Evolutionary conservation across 495 filamentous ascomycete species (phyloP), one percentile per base, ranked within the genome.

Genomic region (Penicillium cinerascens): DNA sequence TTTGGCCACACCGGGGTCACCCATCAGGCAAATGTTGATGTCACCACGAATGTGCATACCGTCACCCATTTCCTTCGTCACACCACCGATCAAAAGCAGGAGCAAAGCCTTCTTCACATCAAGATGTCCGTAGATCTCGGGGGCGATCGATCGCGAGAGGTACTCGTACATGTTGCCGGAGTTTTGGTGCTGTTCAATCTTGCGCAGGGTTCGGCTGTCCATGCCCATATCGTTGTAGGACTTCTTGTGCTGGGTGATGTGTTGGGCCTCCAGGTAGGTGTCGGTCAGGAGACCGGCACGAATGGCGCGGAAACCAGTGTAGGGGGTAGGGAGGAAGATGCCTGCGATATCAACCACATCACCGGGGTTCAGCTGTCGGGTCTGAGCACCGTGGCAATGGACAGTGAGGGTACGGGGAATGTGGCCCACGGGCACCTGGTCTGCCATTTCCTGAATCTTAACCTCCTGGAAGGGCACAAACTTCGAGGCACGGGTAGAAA

Each of bases 21-120:
- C 93, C 93, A 98, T 97, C 54, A 98, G 77, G 72, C 93, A 98
- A 63, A 97, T 84, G 70, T 98, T 98, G 76, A 98, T 95, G 61
- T 98, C 93, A 56, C 93, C 95, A 76, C 93, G 88, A 72, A 98
- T 98, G 51, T 86, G 81, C 95, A 98, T 97, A 39, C 93, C 93
- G 58, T 98, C 93, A 42, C 92, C 91, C 83, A 98, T 95, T 58
- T 91, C 85, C 72, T 98, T 98, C 13, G 87, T 96, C 9, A 96
- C 95, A 72, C 93, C 93, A 37, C 93, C 93, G 46, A 98, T 95
- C 39, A 98, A 81, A 16, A 97, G 86, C 10, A 98, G 79, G 4
- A 98, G 82, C 16, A 98, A 82, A 5, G 92, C 95, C 69, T 98
- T 98, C 78, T 98, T 98, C 46, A 98, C 93, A 68, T 98, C 93